These are phyloP conservation scores for Porodaedalea pini DNA, from an alignment of 1,284 basidiomycete species.

Conservation along the genomic window DNA sequence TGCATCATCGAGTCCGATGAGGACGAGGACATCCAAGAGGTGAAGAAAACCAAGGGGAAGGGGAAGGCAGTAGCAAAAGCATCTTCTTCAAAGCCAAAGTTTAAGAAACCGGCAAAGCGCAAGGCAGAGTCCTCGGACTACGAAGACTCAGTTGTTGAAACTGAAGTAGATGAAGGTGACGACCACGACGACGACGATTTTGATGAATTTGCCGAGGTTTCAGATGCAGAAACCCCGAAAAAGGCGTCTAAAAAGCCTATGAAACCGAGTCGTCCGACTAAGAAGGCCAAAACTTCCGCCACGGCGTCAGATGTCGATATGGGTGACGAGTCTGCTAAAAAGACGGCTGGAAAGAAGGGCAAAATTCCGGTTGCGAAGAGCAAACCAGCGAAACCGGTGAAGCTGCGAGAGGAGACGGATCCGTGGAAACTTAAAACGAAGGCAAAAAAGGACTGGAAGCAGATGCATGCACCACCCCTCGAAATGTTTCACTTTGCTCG, in stretches of 20 bases:
- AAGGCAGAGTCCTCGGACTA: conserved; percentile 22
- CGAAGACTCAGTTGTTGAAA: conserved; percentile 18
- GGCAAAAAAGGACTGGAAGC: conserved; percentile 65
- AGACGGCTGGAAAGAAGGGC: conserved; percentile 41
- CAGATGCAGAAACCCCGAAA: conserved; percentile 25
- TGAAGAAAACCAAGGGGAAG: conserved; percentile 17
- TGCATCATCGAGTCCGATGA: conserved; percentile 47
- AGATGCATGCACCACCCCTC: conserved; percentile 78
- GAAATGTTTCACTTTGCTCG: conserved; percentile 92
- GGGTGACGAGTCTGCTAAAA: conserved; percentile 31
- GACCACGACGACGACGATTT: conserved; percentile 28
- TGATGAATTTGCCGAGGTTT: conserved; percentile 25
- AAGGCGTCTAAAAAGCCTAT: conserved; percentile 28
- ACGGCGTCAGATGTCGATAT: conserved; percentile 16
- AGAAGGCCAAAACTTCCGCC: conserved; percentile 29
- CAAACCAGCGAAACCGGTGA: conserved; percentile 57
- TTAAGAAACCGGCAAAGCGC: conserved; percentile 24
- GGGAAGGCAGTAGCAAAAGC: conserved; percentile 19
- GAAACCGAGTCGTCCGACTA: conserved; percentile 40
- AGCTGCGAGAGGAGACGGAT: conserved; percentile 63
- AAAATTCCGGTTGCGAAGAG: conserved; percentile 47
- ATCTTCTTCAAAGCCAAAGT: conserved; percentile 17
- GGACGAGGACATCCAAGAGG: conserved; percentile 28
- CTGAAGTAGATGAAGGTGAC: conserved; percentile 12
- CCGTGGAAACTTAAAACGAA: conserved; percentile 76